These are phyloP conservation scores for Amesomyces nigricolor DNA, from an alignment of 2,329 filamentous ascomycete species.

Conservation along the genomic window DNA sequence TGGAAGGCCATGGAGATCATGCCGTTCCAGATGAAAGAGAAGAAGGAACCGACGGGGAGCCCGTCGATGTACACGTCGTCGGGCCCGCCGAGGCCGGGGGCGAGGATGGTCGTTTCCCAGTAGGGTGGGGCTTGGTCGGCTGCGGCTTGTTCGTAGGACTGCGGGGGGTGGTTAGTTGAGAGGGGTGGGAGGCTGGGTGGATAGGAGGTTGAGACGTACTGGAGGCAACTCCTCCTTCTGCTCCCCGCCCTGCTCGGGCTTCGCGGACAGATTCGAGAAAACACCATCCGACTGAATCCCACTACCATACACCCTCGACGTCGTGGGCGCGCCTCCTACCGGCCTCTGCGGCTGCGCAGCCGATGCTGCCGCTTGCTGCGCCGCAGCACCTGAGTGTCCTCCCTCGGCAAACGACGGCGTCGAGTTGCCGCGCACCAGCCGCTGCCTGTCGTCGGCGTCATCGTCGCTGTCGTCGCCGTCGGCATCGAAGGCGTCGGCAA, in stretches of 20 bases:
- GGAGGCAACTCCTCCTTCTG: slow-evolving; percentile 86
- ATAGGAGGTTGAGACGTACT: slow-evolving; percentile 49
- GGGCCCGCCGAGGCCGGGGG: slow-evolving; percentile 79
- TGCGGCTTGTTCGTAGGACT: slow-evolving; percentile 98
- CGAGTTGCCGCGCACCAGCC: slow-evolving; percentile 67
- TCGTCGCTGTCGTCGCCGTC: slow-evolving; percentile 71
- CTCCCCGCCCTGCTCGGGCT: slow-evolving; percentile 75
- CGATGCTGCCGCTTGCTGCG: slow-evolving; percentile 8
- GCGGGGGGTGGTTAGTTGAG: slow-evolving; percentile 32
- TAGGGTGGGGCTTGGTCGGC: slow-evolving; percentile 94
- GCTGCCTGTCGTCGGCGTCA: slow-evolving; percentile 74
- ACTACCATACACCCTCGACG: slow-evolving; percentile 60
- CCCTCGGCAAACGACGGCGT: slow-evolving; percentile 26
- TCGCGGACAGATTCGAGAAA: slow-evolving; percentile 89
- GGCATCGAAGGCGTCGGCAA: slow-evolving; percentile 88
- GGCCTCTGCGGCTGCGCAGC: slow-evolving; percentile 26
- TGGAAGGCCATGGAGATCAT: slow-evolving; percentile 98
- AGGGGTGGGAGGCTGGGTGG: neutral
- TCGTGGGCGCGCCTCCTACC: slow-evolving; percentile 33
- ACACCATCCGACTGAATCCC: slow-evolving; percentile 86
- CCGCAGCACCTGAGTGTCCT: slow-evolving; percentile 18
- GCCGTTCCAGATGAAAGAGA: slow-evolving; percentile 84
- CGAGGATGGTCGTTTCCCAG: slow-evolving; percentile 98
- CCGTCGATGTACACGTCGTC: slow-evolving; percentile 98
- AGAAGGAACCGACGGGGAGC: slow-evolving; percentile 82